Evolutionary conservation across 2,329 filamentous ascomycete genomes (phyloP).

Genomic region (Cercospora sp.): DNA sequence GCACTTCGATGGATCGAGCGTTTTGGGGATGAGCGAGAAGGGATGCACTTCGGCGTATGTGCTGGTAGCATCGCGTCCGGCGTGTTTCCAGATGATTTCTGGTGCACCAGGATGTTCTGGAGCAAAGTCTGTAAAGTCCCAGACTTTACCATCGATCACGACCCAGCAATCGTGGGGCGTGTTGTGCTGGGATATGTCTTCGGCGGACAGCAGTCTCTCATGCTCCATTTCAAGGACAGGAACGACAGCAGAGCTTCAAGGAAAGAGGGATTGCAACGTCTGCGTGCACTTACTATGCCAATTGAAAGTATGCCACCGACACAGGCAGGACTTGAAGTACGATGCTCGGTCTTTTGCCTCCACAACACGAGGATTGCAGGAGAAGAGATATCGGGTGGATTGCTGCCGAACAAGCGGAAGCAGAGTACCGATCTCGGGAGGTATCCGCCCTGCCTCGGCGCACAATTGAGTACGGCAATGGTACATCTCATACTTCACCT

Average conservation of each 20-base stretch:
- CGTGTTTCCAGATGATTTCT: constrained; percentile 53
- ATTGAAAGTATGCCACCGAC: neutral
- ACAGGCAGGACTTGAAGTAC: neutral
- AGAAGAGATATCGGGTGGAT: neutral
- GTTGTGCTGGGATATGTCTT: constrained; percentile 37
- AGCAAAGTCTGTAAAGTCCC: constrained; percentile 67
- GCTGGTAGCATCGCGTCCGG: constrained; percentile 56
- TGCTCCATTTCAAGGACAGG: constrained; percentile 18
- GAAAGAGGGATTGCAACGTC: neutral
- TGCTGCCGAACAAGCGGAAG: neutral
- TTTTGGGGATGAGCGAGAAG: constrained; percentile 44
- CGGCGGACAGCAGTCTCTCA: constrained; percentile 24
- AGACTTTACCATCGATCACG: constrained; percentile 66
- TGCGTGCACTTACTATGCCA: neutral
- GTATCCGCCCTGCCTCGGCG: neutral
- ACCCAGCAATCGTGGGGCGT: constrained; percentile 56
- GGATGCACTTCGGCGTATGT: constrained; percentile 56
- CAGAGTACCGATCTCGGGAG: neutral
- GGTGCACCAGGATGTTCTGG: constrained; percentile 62
- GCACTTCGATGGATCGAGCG: constrained; percentile 46
- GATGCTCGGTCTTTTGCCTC: neutral
- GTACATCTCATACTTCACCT: neutral
- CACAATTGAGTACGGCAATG: neutral
- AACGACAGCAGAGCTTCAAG: neutral
- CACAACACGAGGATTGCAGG: neutral